A percentile compares a stretch with the other conserved stretches of the same genome.
Evolutionary conservation across 306 rosid species (phyloP).

Genomic region (Vigna unguiculata): DNA sequence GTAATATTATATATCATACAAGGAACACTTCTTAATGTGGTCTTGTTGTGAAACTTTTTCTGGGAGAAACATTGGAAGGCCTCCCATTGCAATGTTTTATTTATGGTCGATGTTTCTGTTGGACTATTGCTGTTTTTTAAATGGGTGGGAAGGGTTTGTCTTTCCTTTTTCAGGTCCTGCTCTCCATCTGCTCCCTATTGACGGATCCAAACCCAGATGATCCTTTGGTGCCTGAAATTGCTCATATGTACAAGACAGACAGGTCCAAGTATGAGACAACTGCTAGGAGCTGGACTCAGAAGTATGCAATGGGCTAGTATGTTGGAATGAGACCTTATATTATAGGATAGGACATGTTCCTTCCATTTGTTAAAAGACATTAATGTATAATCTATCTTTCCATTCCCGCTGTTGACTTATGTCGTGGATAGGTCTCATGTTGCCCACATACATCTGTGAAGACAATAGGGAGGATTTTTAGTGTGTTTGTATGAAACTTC

Average conservation of each 20-base stretch:
- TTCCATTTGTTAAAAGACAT: slow-evolving; percentile 44
- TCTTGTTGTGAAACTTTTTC: slow-evolving; percentile 1
- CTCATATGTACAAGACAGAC: slow-evolving; percentile 85
- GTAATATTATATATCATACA: slow-evolving; percentile 1
- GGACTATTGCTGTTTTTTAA: slow-evolving; percentile 57
- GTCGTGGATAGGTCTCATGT: slow-evolving; percentile 43
- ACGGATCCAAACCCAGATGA: slow-evolving; percentile 92
- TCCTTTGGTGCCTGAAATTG: slow-evolving; percentile 85
- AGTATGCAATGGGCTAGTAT: slow-evolving; percentile 86
- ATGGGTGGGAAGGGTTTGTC: slow-evolving; percentile 68
- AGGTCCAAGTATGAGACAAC: slow-evolving; percentile 86
- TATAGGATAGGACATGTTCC: slow-evolving; percentile 41
- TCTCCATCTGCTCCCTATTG: slow-evolving; percentile 86
- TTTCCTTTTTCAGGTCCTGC: slow-evolving; percentile 75
- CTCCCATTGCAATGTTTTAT: slow-evolving; percentile 46
- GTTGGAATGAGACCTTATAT: slow-evolving; percentile 36
- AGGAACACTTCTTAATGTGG: slow-evolving; percentile 35
- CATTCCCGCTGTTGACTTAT: slow-evolving; percentile 44
- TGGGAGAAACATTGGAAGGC: slow-evolving; percentile 17
- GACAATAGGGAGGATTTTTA: background rate
- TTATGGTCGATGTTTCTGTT: slow-evolving; percentile 34
- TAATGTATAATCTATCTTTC: slow-evolving; percentile 48
- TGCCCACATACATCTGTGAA: background rate
- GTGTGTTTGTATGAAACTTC: slow-evolving; percentile 31
- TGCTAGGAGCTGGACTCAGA: slow-evolving; percentile 93